Percentiles rank a stretch among this genome's conserved stretches.
phyloP scores from a whole-genome alignment of 2,329 filamentous ascomycete genomes.

The Aspergillus brunneoviolaceus region DNA sequence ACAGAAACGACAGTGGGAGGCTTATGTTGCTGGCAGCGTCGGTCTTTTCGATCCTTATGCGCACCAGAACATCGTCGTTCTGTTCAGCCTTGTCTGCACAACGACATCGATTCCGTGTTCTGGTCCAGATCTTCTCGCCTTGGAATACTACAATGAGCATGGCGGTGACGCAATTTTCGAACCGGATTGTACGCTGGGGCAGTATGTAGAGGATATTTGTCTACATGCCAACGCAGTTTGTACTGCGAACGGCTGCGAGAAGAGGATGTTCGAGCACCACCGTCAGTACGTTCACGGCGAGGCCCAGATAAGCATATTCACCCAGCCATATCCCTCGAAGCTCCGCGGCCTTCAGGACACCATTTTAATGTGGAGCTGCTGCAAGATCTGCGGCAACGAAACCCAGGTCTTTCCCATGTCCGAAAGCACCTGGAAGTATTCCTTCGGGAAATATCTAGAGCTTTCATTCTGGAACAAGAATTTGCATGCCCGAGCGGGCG shows the following conservation, averaged over 20 bases:
- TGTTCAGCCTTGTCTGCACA: constrained; percentile 92
- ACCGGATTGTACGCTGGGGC: constrained; percentile 87
- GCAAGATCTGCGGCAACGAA: constrained; percentile 86
- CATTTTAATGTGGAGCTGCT: constrained; percentile 97
- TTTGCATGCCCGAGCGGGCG: constrained; percentile 68
- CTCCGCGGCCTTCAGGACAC: constrained; percentile 66
- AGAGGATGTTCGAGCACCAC: constrained; percentile 88
- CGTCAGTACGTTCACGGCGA: constrained; percentile 96
- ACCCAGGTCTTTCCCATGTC: constrained; percentile 91
- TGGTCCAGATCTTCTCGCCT: constrained; percentile 83
- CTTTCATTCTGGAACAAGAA: constrained; percentile 92
- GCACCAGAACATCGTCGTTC: constrained; percentile 92
- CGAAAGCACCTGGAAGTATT: constrained; percentile 94
- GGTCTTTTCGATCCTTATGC: constrained; percentile 92
- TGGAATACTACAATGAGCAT: constrained; percentile 93
- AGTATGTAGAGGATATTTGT: constrained; percentile 91
- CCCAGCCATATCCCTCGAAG: constrained; percentile 71
- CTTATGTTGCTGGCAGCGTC: constrained; percentile 82
- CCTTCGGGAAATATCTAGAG: constrained; percentile 97
- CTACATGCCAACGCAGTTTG: constrained; percentile 74
- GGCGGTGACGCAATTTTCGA: constrained; percentile 67
- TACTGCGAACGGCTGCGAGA: constrained; percentile 79
- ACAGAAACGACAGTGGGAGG: constrained; percentile 94
- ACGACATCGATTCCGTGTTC: constrained; percentile 89
- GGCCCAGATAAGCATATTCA: constrained; percentile 86